Conservation (phyloP, 768 basidiomycete species). For the Naganishia vishniacii region DNA sequence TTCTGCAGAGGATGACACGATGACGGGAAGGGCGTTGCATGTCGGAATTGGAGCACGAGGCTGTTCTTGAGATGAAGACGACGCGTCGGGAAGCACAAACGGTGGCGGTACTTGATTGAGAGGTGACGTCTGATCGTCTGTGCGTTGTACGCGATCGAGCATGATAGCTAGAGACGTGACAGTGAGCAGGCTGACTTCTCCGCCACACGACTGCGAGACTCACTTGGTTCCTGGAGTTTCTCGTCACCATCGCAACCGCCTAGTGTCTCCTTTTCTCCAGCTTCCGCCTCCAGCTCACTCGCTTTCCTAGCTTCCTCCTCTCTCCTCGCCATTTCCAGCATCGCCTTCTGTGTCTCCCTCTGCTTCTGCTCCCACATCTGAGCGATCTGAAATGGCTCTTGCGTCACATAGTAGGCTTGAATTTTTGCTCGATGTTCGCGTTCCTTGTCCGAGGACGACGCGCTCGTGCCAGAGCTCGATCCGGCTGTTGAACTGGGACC, state of each 20-base stretch:
- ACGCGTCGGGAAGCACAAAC: neutral
- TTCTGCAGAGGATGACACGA: conserved; percentile 17
- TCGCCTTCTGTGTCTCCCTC: neutral
- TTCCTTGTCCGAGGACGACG: neutral
- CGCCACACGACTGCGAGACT: neutral
- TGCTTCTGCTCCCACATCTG: neutral
- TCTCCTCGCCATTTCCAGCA: neutral
- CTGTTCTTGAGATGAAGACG: neutral
- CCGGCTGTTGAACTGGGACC: neutral
- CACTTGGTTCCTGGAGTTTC: conserved; percentile 45
- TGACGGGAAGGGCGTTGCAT: neutral
- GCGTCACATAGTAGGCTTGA: conserved; percentile 10
- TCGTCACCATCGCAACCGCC: conserved; percentile 46
- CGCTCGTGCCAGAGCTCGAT: neutral
- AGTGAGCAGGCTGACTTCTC: too few species aligned
- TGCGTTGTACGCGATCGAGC: neutral
- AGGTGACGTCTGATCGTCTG: neutral
- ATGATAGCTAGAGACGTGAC: conserved; percentile 2
- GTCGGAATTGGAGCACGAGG: neutral
- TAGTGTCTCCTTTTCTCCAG: neutral
- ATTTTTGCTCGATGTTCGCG: conserved; percentile 11
- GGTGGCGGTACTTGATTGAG: conserved; percentile 1
- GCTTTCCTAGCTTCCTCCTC: conserved; percentile 58
- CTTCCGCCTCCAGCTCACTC: conserved; percentile 40
- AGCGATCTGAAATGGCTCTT: conserved; percentile 11